A percentile compares a stretch with the other conserved stretches of the same genome.
Conservation (phyloP, 352 stramenopile species). For the Phytophthora quininea region DNA sequence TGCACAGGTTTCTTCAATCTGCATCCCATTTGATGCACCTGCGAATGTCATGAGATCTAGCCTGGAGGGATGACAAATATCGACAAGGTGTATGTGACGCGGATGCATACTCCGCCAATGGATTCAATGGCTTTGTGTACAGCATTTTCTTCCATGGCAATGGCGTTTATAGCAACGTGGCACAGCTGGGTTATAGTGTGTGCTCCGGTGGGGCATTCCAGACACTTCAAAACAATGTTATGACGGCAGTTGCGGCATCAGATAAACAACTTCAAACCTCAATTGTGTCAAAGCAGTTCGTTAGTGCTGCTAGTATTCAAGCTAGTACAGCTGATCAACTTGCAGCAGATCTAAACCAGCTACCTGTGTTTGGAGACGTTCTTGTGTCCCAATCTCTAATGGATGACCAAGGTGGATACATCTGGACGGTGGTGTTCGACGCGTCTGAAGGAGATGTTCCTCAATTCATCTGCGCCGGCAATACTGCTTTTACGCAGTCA, state of each 20-base stretch:
- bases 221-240: conserved; percentile 67
- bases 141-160: conserved; percentile 82
- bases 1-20: conserved; percentile 34
- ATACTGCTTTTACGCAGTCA: conserved; percentile 40
- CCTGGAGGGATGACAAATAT: conserved; percentile 70
- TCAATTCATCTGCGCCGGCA: conserved; percentile 61
- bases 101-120: conserved; percentile 33
- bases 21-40: conserved; percentile 68
- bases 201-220: conserved; percentile 53
- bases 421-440: conserved; percentile 70
- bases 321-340: conserved; percentile 52
- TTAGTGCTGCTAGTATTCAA: conserved; percentile 22
- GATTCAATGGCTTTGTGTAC: conserved; percentile 72
- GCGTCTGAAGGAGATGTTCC: conserved; percentile 59
- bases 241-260: conserved; percentile 41
- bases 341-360: conserved; percentile 44
- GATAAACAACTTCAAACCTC: conserved; percentile 37
- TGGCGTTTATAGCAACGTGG: conserved; percentile 48
- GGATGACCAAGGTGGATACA: conserved; percentile 70
- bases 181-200: conserved; percentile 20
- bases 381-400: conserved; percentile 66
- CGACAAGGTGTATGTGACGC: conserved; percentile 79
- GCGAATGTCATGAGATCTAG: conserved; percentile 61
- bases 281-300: conserved; percentile 46
- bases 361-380: conserved; percentile 70